Evolutionary conservation across 768 basidiomycete genomes (phyloP).

Genomic region (Leccinum aurantiacum): DNA sequence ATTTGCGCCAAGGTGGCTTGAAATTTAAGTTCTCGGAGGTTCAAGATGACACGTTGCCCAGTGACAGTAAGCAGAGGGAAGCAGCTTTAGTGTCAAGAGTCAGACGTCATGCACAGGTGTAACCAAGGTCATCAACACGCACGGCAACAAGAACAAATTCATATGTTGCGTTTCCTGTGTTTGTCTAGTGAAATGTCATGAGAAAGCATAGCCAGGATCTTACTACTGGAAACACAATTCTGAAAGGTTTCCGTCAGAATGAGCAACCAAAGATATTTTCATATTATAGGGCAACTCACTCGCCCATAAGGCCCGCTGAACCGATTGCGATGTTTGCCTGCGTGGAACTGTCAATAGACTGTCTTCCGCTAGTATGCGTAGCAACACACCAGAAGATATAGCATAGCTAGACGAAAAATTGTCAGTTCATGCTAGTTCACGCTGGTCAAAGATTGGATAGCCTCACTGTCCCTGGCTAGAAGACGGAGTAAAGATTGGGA

Average conservation of each 20-base stretch:
- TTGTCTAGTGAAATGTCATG: not conserved
- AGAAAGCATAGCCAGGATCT: not conserved
- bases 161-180: not conserved
- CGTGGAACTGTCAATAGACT: not conserved
- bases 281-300: conserved; percentile 4
- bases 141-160: conserved; percentile 3
- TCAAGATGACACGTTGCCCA: conserved; percentile 20
- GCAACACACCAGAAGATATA: conserved; percentile 2
- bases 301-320: not conserved
- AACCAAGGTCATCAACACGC: not conserved
- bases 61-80: conserved; percentile 8
- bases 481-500: not conserved
- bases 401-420: not conserved
- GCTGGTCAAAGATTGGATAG: not conserved
- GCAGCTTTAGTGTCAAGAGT: not conserved
- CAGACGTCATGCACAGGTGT: not conserved
- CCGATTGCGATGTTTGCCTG: not conserved
- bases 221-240: not conserved
- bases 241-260: not conserved
- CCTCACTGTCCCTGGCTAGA: conserved; percentile 14
- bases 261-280: not conserved
- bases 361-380: not conserved
- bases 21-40: conserved; percentile 4
- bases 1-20: not conserved
- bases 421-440: not conserved